Conservation (phyloP, 176 grass and related monocot genomes). For the Carex parvula region DNA sequence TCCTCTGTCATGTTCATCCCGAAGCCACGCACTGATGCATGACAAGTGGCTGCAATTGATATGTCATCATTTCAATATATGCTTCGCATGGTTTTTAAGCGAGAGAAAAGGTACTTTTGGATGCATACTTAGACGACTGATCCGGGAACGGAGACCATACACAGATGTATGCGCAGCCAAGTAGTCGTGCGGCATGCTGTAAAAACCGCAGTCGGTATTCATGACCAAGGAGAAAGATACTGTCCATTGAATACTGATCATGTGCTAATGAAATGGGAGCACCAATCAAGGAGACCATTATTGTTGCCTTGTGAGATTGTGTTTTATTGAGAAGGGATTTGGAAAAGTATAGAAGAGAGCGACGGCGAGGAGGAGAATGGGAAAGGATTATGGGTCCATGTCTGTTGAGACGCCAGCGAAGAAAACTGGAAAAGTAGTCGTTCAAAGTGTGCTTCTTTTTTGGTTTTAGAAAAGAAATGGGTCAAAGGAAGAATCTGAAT, state of each 20-base stretch:
- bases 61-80: background rate
- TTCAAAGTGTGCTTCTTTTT: slow-evolving; percentile 14
- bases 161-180: slow-evolving; percentile 43
- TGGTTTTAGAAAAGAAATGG: slow-evolving; percentile 6
- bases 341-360: slow-evolving; percentile 12
- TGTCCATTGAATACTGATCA: slow-evolving; percentile 27
- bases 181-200: background rate
- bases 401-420: slow-evolving; percentile 9
- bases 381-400: background rate
- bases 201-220: slow-evolving; percentile 23
- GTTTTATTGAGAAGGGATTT: background rate
- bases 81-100: background rate
- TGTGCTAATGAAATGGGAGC: background rate
- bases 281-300: background rate
- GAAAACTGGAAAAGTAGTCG: slow-evolving; percentile 18
- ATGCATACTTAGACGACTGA: slow-evolving; percentile 19
- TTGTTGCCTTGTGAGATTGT: slow-evolving; percentile 1
- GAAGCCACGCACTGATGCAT: slow-evolving; percentile 51
- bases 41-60: slow-evolving; percentile 13
- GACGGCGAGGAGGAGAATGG: background rate
- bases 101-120: background rate
- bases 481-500: slow-evolving; percentile 17
- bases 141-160: slow-evolving; percentile 30
- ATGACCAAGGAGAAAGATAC: slow-evolving; percentile 34
- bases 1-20: background rate